Conservation (phyloP, 495 filamentous ascomycete species). For the Xylaria acuta region DNA sequence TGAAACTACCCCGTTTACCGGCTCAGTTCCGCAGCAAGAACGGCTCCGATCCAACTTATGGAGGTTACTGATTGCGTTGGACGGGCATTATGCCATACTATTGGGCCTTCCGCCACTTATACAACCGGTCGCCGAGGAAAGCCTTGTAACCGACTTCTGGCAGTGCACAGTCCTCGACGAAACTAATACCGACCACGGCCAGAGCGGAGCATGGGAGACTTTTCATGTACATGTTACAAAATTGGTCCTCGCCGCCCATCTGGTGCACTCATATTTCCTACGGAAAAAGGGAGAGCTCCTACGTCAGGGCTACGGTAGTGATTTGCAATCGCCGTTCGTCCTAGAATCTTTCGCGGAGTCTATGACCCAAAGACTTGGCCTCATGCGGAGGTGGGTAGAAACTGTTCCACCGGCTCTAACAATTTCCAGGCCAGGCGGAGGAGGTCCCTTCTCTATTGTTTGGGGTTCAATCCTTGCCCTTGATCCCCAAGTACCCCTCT, state of each 20-base stretch:
- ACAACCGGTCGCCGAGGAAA: background rate
- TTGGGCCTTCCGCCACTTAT: background rate
- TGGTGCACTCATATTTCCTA: background rate
- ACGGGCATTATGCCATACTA: background rate
- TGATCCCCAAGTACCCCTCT: background rate
- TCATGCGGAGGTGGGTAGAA: background rate
- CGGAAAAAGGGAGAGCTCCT: background rate
- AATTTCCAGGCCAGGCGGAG: background rate
- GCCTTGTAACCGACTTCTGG: background rate
- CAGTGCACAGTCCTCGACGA: background rate
- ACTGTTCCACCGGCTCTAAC: background rate
- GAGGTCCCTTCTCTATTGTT: background rate
- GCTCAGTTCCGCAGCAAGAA: background rate
- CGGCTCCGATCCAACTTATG: background rate
- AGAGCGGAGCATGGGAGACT: background rate
- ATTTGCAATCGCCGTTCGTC: background rate
- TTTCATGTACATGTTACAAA: background rate
- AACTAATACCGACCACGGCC: background rate
- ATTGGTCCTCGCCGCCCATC: background rate
- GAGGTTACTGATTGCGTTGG: background rate
- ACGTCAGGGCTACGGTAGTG: background rate
- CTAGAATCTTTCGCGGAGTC: conserved; percentile 1
- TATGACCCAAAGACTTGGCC: background rate
- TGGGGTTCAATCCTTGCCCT: background rate
- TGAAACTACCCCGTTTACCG: background rate